Conservation (phyloP, 345 rosid genomes). For the Brassica carinata region DNA sequence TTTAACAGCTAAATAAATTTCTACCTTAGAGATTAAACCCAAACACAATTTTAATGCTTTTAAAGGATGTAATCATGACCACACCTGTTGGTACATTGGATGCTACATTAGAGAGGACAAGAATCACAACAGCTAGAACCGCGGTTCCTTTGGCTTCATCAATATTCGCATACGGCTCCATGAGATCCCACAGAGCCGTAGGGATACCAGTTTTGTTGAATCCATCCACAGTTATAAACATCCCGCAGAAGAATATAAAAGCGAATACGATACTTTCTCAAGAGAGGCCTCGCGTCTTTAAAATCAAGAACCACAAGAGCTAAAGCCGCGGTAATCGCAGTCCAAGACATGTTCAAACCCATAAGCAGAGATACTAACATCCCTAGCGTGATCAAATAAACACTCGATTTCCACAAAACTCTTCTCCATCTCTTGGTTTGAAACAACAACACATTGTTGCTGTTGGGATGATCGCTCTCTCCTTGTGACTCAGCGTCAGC, state of each 20-base stretch:
- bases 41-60: neutral
- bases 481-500: constrained; percentile 35
- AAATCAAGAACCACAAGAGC: constrained; percentile 86
- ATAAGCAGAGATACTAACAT: constrained; percentile 66
- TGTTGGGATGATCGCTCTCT: constrained; percentile 5
- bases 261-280: constrained; percentile 89
- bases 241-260: constrained; percentile 84
- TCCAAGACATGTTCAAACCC: constrained; percentile 93
- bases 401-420: constrained; percentile 59
- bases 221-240: constrained; percentile 84
- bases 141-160: constrained; percentile 51
- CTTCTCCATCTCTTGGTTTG: constrained; percentile 50
- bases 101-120: constrained; percentile 70
- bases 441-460: neutral
- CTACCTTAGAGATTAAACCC: neutral
- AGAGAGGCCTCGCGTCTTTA: constrained; percentile 75
- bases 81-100: constrained; percentile 93
- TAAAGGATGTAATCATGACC: neutral
- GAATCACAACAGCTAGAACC: constrained; percentile 67
- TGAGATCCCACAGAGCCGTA: constrained; percentile 63
- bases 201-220: constrained; percentile 90
- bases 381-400: constrained; percentile 64
- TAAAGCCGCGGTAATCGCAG: constrained; percentile 79
- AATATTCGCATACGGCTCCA: constrained; percentile 72
- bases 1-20: neutral